phyloP scores from a whole-genome alignment of 257 asterid genomes.

The Scutellaria galericulata region DNA sequence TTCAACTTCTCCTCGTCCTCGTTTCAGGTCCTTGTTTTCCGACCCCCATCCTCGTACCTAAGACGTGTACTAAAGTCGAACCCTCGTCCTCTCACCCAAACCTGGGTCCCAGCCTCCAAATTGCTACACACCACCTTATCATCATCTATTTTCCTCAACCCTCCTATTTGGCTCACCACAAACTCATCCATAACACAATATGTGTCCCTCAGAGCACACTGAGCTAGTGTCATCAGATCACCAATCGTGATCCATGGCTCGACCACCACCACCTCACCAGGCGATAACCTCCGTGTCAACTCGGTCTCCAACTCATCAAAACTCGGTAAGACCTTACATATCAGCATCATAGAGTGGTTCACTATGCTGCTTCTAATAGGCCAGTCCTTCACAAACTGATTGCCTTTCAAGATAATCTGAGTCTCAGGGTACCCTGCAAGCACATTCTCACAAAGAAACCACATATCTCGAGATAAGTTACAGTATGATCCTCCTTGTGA shows the following conservation, averaged over 20 bases:
- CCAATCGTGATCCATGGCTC: conserved; percentile 51
- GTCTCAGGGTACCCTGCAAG: conserved; percentile 46
- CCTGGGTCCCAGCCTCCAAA: conserved; percentile 47
- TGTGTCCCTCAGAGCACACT: conserved; percentile 73
- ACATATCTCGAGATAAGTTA: conserved; percentile 48
- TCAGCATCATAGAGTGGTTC: conserved; percentile 43
- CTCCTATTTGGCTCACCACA: conserved; percentile 71
- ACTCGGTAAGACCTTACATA: conserved; percentile 71
- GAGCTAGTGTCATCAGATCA: conserved; percentile 59
- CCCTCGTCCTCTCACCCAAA: conserved; percentile 82
- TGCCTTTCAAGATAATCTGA: conserved; percentile 47
- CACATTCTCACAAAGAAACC: conserved; percentile 55
- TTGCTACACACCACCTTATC: conserved; percentile 43
- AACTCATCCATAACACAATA: conserved; percentile 71
- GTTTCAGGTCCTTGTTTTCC: neutral
- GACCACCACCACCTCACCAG: conserved; percentile 69
- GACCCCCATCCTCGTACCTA: conserved; percentile 68
- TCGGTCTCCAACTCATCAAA: conserved; percentile 74
- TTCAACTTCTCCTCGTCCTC: neutral
- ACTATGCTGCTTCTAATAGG: conserved; percentile 27
- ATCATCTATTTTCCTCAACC: conserved; percentile 60
- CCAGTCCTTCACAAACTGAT: conserved; percentile 65
- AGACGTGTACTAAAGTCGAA: conserved; percentile 57
- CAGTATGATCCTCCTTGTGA: conserved; percentile 22
- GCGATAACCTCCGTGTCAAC: conserved; percentile 59